These are phyloP conservation scores for Oryza brachyantha DNA, from an alignment of 176 grass and related monocot genomes.

Conservation along the genomic window DNA sequence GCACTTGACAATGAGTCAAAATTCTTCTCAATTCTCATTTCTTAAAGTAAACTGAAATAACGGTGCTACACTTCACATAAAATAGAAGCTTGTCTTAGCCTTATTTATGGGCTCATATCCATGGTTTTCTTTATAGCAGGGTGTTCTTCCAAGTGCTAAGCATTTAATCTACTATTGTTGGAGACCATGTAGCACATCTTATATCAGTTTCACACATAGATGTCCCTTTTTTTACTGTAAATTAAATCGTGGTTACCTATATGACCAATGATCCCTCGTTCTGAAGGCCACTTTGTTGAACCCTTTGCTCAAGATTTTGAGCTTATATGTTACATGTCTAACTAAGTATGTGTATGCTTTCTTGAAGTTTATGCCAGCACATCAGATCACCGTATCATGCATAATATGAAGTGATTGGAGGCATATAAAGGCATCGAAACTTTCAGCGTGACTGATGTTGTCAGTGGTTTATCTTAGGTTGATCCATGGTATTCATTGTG, in stretches of 20 bases:
- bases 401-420: neutral
- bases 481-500: neutral
- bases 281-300: neutral
- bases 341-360: neutral
- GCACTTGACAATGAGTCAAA: neutral
- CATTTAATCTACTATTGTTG: neutral
- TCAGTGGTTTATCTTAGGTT: neutral
- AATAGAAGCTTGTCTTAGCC: neutral
- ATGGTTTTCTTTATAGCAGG: neutral
- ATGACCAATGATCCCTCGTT: neutral
- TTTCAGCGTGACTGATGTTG: neutral
- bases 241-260: neutral
- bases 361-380: neutral
- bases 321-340: neutral
- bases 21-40: neutral
- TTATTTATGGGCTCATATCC: neutral
- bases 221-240: neutral
- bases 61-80: neutral
- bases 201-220: neutral
- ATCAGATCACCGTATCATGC: constrained; percentile 2
- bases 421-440: neutral
- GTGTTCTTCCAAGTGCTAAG: neutral
- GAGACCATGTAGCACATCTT: neutral
- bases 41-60: neutral
- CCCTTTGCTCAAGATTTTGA: neutral